Conservation (phyloP, 2,329 filamentous ascomycete genomes). For the Penicillium sp. region DNA sequence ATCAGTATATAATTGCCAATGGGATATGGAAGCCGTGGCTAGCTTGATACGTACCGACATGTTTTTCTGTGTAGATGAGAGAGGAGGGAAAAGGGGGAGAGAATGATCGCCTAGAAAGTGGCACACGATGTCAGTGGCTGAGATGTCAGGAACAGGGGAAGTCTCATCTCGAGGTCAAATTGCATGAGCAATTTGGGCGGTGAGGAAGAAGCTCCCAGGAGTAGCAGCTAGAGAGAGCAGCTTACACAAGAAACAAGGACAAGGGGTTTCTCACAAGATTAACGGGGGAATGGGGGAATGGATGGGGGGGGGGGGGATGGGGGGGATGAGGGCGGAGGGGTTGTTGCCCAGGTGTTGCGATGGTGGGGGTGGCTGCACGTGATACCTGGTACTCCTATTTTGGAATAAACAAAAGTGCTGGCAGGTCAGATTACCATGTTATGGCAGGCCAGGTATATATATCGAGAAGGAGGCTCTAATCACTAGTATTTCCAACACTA, state of each 20-base stretch:
- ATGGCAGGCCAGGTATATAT: neutral
- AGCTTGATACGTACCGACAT: constrained; percentile 43
- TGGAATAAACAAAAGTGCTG: constrained; percentile 24
- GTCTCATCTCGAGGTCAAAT: constrained; percentile 8
- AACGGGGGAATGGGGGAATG: constrained; percentile 22
- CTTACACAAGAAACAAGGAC: constrained; percentile 19
- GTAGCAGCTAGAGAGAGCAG: constrained; percentile 9
- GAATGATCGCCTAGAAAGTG: constrained; percentile 33
- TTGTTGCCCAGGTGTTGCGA: constrained; percentile 43
- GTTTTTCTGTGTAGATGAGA: constrained; percentile 34
- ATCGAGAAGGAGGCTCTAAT: neutral
- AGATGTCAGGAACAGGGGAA: constrained; percentile 13
- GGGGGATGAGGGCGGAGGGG: constrained; percentile 44
- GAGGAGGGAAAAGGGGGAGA: constrained; percentile 29
- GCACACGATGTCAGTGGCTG: constrained; percentile 42
- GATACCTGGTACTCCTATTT: constrained; percentile 27
- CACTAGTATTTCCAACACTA: neutral
- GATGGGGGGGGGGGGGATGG: constrained; percentile 29
- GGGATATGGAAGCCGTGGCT: neutral
- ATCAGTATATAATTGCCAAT: constrained; percentile 15
- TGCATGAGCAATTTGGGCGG: neutral
- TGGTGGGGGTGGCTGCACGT: constrained; percentile 40
- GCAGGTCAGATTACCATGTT: neutral
- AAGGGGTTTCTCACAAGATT: constrained; percentile 23
- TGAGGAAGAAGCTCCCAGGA: neutral